These are phyloP conservation scores for Anthracocystis walkeri DNA, from an alignment of 1,284 basidiomycete species.

Conservation along the genomic window DNA sequence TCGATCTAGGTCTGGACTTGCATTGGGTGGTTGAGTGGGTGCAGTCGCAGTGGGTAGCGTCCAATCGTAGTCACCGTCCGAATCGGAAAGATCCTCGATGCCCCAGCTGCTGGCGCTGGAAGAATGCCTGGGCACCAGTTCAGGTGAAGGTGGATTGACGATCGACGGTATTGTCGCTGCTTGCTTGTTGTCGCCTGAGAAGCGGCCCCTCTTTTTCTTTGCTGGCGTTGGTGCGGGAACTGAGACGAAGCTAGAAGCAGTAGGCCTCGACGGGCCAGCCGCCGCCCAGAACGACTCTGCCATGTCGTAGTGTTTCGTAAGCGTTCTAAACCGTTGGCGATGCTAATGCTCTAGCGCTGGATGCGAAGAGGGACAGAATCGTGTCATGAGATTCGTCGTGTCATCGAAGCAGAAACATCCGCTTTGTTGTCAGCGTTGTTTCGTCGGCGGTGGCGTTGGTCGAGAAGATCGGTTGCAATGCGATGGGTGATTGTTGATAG, in stretches of 20 bases:
- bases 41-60: conserved; percentile 3
- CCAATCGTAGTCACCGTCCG: conserved; percentile 51
- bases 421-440: not conserved
- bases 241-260: conserved; percentile 27
- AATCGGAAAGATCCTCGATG: conserved; percentile 47
- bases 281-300: conserved; percentile 32
- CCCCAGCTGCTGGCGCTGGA: conserved; percentile 52
- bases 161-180: conserved; percentile 32
- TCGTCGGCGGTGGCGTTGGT: not conserved
- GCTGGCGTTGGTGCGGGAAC: conserved; percentile 4
- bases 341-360: too few relatives aligned
- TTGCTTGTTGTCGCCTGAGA: conserved; percentile 20
- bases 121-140: conserved; percentile 40
- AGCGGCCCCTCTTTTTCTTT: conserved; percentile 44
- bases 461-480: too few relatives aligned
- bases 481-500: too few relatives aligned
- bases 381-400: conserved; percentile 4
- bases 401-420: conserved; percentile 1
- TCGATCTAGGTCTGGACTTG: conserved; percentile 28
- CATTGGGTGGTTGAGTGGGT: conserved; percentile 1
- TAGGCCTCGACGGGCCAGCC: conserved; percentile 33
- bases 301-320: conserved; percentile 1
- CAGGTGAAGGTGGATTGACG: conserved; percentile 38
- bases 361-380: not conserved
- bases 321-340: not conserved